Conservation (phyloP, 2,329 filamentous ascomycete genomes). For the Pseudovirgaria hyperparasitica region DNA sequence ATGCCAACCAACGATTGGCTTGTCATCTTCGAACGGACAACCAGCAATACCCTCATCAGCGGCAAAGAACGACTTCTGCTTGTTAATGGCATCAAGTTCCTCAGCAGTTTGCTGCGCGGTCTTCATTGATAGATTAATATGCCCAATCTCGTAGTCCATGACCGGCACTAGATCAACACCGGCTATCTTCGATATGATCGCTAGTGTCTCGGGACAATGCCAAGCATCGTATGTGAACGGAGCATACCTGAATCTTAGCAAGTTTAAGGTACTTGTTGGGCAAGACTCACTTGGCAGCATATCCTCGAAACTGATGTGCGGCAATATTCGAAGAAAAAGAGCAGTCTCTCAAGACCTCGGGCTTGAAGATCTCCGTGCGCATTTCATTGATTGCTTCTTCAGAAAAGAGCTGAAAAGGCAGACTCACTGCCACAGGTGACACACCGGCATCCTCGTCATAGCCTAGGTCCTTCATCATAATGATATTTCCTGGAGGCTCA, state of each 20-base stretch:
- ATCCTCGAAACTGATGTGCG: conserved; percentile 42
- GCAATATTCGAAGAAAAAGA: conserved; percentile 47
- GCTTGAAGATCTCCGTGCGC: conserved; percentile 47
- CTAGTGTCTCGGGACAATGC: conserved; percentile 42
- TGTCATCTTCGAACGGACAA: conserved; percentile 33
- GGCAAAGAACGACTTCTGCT: conserved; percentile 23
- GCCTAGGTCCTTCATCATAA: conserved; percentile 51
- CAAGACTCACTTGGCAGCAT: conserved; percentile 40
- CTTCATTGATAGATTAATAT: conserved; percentile 44
- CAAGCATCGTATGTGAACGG: conserved; percentile 53
- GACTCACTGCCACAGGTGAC: conserved; percentile 50
- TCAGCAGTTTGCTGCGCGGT: conserved; percentile 33
- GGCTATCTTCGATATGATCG: conserved; percentile 42
- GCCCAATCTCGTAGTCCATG: conserved; percentile 45
- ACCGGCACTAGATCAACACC: conserved; percentile 45
- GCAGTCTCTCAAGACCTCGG: conserved; percentile 43
- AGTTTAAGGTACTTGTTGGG: background rate
- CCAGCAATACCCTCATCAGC: conserved; percentile 30
- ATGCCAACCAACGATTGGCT: conserved; percentile 50
- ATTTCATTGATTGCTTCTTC: conserved; percentile 48
- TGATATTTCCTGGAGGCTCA: conserved; percentile 35
- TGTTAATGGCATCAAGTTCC: conserved; percentile 26
- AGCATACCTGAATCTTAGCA: conserved; percentile 34
- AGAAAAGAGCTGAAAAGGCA: conserved; percentile 53
- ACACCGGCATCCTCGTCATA: conserved; percentile 43